Evolutionary conservation across 108 stramenopile genomes (phyloP), one percentile per base, ranked within the genome.

Genomic region (Pseudonitzschia multiseries): DNA sequence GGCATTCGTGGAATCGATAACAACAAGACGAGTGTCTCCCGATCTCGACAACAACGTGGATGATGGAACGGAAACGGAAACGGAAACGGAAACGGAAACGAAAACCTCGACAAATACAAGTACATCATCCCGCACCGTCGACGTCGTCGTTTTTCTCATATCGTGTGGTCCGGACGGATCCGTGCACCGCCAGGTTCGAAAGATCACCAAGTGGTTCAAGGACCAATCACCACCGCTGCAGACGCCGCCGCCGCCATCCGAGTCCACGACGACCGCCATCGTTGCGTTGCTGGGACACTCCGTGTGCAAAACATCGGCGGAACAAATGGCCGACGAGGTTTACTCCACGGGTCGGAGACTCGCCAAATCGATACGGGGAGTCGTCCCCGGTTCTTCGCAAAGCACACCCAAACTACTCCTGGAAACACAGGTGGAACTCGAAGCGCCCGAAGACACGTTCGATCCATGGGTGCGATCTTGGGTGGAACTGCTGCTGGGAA

Each of bases 291-390:
- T 56, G 3, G 54, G 54, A 24, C 54, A 56, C 54, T 2, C 54
- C 9, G 54, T 56, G 0, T 56, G 54, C 54, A 56, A 56, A 26
- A 56, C 54, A 3, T 56, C 54, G 24, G 54, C 54, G 17, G 75
- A 76, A 48, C 40, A 76, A 70, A 63, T 65, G 46, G 63, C 50
- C 21, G 68, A 57, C 46, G 54, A 60, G 8, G 43, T 56, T 4
- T 56, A 8, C 10, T 24, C 22, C 24, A 2, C 54, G 54, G 54
- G 54, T 26, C 21, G 54, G 24, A 13, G 54, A 56, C 20, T 56
- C 2, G 54, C 54, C 13, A 56, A 56, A 26, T 21, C 54, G 9
- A 22, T 56, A 26, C 54, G 20, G 26, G 20, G 20, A 3, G 0
- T 21, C 54, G 20, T 56, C 2, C n/a, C 24, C n/a, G 24, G 2